Base-by-base conservation (phyloP, 495 filamentous ascomycete genomes). In the Xylaria longipes region DNA sequence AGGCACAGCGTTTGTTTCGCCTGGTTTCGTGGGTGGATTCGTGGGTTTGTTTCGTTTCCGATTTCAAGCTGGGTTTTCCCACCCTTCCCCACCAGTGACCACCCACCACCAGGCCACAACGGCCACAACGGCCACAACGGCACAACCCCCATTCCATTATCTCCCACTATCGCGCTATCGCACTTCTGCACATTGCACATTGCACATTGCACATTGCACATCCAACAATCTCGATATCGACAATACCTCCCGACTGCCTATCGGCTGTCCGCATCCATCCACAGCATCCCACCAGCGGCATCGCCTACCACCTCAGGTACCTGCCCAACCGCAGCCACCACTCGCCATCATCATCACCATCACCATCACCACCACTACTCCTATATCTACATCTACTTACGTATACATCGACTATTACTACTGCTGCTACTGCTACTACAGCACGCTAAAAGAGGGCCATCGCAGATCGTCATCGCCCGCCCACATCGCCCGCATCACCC, bases 141-240 rank as follows among this genome's bases (percentile, higher is more conserved):
- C n/a, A n/a, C n/a, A n/a, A n/a, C n/a, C n/a, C n/a, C 20, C 20
- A 54, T 37, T 22, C 15, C 12, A 39, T 46, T 68, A 60, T 45
- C 52, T 58, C 27, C 54, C 54, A 58, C 29, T 35, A 57, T 58
- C 33, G 57, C 57, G 25, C 46, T 50, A 50, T n/a, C n/a, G 45
- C 45, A 52, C 39, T 8, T 6, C 39, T 41, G 35, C 35, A 3
- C 35, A 37, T 8, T 37, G 35, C 35, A 3, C 35, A 37, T 8
- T 37, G 35, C 35, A 37, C 35, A 52, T 25, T 52, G 48, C 48
- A 52, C 48, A 56, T 56, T 8, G 20, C 50, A 54, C 50, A 56
- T 17, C 7, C 31, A 60, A 54, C 50, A 54, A 54, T 54, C 50
- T 54, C 50, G 50, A 54, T 27, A 54, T 54, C 46, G n/a, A 50